Evolutionary conservation across 176 grass and related monocot species (phyloP).

Genomic region (Panicum miliaceum): DNA sequence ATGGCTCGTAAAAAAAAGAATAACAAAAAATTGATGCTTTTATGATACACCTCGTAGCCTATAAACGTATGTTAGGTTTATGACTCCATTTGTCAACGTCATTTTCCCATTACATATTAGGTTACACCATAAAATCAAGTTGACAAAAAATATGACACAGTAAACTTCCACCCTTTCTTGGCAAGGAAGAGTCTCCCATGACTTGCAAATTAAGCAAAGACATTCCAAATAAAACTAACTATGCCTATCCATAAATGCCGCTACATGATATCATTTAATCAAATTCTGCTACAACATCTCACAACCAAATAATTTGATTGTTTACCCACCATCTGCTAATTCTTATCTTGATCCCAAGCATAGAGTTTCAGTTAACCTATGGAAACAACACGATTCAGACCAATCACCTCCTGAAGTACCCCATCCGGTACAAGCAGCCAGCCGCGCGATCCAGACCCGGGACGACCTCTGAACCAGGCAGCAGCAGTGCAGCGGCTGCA

Average conservation of each 20-base stretch:
- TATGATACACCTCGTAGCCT: too few relatives aligned
- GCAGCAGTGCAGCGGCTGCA: not conserved
- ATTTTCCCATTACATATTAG: too few relatives aligned
- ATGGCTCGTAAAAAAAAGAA: too few relatives aligned
- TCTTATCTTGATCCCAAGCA: too few relatives aligned
- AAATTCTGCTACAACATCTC: not conserved
- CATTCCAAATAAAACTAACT: not conserved
- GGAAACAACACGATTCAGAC: not conserved
- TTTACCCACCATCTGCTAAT: too few relatives aligned
- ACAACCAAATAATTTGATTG: not conserved
- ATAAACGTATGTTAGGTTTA: too few relatives aligned
- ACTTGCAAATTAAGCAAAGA: not conserved
- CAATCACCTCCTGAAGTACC: not conserved
- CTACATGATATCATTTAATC: not conserved
- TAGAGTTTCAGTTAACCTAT: too few relatives aligned
- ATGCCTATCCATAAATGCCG: not conserved
- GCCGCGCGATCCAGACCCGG: not conserved
- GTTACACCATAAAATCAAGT: too few relatives aligned
- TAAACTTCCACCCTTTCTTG: not conserved
- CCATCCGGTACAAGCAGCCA: too few relatives aligned
- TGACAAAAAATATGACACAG: not conserved
- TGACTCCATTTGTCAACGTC: too few relatives aligned
- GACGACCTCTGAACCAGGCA: not conserved
- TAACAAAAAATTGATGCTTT: too few relatives aligned
- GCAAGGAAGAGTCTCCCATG: not conserved